Percentiles rank a stretch among this genome's conserved stretches.
Conservation (phyloP, 2,329 filamentous ascomycete genomes). For the Aspergillus sp. region DNA sequence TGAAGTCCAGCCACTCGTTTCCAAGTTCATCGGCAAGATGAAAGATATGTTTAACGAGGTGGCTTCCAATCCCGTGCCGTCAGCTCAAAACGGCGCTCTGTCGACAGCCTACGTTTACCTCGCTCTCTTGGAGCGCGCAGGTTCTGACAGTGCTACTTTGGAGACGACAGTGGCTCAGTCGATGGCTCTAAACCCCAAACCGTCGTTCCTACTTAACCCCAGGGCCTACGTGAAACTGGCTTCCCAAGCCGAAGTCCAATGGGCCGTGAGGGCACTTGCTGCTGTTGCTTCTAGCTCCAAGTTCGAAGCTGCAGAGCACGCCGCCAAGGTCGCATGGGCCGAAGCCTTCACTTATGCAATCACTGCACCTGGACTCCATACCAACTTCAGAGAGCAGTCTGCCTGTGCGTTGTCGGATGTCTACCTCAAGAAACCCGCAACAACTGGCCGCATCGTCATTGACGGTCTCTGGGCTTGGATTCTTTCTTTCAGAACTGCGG, state of each 20-base stretch:
- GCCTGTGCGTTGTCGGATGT: conserved; percentile 55
- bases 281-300: conserved; percentile 53
- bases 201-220: conserved; percentile 78
- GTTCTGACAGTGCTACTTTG: conserved; percentile 44
- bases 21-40: conserved; percentile 45
- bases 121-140: conserved; percentile 52
- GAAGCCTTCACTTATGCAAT: conserved; percentile 77
- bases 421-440: conserved; percentile 54
- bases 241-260: conserved; percentile 66
- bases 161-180: conserved; percentile 56
- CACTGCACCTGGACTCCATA: conserved; percentile 55
- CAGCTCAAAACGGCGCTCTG: conserved; percentile 76
- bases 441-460: conserved; percentile 59
- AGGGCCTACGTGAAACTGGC: conserved; percentile 77
- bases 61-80: conserved; percentile 65
- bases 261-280: conserved; percentile 66
- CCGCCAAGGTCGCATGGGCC: conserved; percentile 65
- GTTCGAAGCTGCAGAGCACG: conserved; percentile 40
- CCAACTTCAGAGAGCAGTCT: conserved; percentile 58
- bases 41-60: conserved; percentile 69
- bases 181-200: conserved; percentile 66
- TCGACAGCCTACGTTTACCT: conserved; percentile 69
- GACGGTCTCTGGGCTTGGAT: conserved; percentile 76
- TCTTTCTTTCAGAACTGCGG: conserved; percentile 56
- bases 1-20: conserved; percentile 42